phyloP scores from a whole-genome alignment of 805 yeast genomes.

The Kuraishia molischiana region DNA sequence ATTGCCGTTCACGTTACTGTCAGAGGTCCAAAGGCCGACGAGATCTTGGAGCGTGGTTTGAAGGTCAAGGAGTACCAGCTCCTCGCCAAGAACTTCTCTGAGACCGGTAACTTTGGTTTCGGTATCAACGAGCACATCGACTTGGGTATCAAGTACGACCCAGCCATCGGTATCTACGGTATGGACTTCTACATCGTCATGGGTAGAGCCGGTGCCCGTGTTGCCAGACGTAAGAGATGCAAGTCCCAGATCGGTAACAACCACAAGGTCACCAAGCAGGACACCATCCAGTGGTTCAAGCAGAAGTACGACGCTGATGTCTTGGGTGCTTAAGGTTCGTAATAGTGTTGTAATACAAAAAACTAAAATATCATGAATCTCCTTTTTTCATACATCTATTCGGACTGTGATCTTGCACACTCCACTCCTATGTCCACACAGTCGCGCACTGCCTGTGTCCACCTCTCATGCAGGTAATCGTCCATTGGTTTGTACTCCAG shows the following conservation, averaged over 20 bases:
- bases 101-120: constrained; percentile 99
- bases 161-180: constrained; percentile 99
- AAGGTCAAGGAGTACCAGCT: constrained; percentile 99
- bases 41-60: constrained; percentile 98
- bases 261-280: constrained; percentile 89
- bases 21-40: constrained; percentile 99
- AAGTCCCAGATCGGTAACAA: constrained; percentile 80
- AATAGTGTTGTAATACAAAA: background rate
- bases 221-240: constrained; percentile 97
- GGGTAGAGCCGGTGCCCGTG: constrained; percentile 99
- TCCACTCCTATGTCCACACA: constrained; percentile 28
- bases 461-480: constrained; percentile 34
- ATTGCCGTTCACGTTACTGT: constrained; percentile 98
- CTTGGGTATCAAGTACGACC: constrained; percentile 99
- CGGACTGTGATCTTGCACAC: constrained; percentile 15
- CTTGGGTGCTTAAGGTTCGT: constrained; percentile 53
- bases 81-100: constrained; percentile 89
- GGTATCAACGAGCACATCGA: constrained; percentile 99
- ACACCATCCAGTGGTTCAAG: constrained; percentile 97
- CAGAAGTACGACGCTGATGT: constrained; percentile 99
- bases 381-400: no score
- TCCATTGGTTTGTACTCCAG: constrained; percentile 30
- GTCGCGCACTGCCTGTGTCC: constrained; percentile 38
- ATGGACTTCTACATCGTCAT: constrained; percentile 99
- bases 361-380: background rate